These are phyloP conservation scores for Geoglossum glabrum DNA, from an alignment of 495 filamentous ascomycete genomes.

Conservation along the genomic window DNA sequence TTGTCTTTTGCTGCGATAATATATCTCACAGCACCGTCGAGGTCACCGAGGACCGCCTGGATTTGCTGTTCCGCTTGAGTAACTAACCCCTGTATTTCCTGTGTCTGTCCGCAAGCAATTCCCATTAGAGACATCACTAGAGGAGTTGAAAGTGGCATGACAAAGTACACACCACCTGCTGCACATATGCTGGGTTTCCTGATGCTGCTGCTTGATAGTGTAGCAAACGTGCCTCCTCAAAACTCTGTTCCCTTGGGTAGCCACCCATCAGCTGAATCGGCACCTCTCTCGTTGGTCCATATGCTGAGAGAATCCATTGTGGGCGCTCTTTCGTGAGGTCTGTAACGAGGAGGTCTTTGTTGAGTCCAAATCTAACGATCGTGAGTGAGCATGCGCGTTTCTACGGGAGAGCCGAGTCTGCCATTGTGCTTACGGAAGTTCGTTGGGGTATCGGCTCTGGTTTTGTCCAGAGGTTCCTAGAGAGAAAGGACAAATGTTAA, in stretches of 20 bases:
- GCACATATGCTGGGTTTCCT: constrained; percentile 32
- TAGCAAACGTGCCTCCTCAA: constrained; percentile 57
- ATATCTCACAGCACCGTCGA: constrained; percentile 53
- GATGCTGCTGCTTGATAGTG: constrained; percentile 37
- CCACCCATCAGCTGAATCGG: constrained; percentile 69
- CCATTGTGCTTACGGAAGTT: background rate
- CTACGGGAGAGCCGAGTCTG: background rate
- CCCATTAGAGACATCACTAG: background rate
- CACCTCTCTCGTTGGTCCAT: constrained; percentile 48
- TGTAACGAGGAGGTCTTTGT: constrained; percentile 30
- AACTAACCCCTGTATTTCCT: constrained; percentile 39
- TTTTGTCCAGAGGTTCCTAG: background rate
- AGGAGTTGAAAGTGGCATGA: background rate
- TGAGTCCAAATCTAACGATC: constrained; percentile 26
- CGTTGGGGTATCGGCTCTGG: background rate
- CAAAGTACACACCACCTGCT: constrained; percentile 28
- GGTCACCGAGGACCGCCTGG: constrained; percentile 38
- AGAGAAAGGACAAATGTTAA: background rate
- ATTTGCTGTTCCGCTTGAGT: constrained; percentile 47
- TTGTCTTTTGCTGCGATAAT: constrained; percentile 44
- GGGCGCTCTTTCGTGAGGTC: constrained; percentile 55
- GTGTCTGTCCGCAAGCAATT: constrained; percentile 18
- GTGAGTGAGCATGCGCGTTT: background rate
- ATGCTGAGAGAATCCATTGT: constrained; percentile 66
- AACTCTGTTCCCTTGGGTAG: constrained; percentile 55